Conservation (phyloP, 2,329 filamentous ascomycete genomes). For the Helminthosporium solani region DNA sequence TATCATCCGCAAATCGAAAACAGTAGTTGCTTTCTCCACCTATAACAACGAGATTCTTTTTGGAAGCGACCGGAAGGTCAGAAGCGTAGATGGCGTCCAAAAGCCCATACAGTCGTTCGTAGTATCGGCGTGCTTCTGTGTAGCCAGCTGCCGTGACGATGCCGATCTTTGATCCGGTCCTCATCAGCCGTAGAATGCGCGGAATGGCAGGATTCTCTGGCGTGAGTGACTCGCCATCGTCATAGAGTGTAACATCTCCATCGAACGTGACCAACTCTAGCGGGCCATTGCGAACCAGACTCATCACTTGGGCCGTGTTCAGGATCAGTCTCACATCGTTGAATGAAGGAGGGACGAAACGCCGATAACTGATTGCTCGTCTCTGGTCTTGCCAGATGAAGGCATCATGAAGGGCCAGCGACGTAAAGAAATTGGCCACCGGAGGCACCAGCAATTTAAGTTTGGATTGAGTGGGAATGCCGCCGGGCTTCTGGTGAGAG, state of each 20-base stretch:
- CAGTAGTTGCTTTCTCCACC: constrained; percentile 96
- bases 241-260: constrained; percentile 93
- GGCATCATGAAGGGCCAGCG: constrained; percentile 80
- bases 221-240: constrained; percentile 75
- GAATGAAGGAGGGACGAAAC: constrained; percentile 95
- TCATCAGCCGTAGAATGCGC: constrained; percentile 68
- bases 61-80: constrained; percentile 64
- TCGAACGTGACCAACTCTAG: constrained; percentile 93
- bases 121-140: constrained; percentile 82
- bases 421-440: constrained; percentile 91
- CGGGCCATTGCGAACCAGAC: constrained; percentile 70
- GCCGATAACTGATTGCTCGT: constrained; percentile 82
- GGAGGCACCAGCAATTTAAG: constrained; percentile 88
- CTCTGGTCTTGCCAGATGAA: constrained; percentile 87
- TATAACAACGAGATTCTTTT: constrained; percentile 83
- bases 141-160: constrained; percentile 98
- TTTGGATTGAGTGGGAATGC: constrained; percentile 65
- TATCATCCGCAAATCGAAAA: constrained; percentile 70
- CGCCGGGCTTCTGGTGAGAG: constrained; percentile 63
- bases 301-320: constrained; percentile 93
- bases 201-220: constrained; percentile 74
- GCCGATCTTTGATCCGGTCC: constrained; percentile 77
- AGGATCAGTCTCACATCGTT: constrained; percentile 92
- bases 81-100: constrained; percentile 73
- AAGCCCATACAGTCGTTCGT: constrained; percentile 80